Evolutionary conservation across 2,329 filamentous ascomycete genomes (phyloP).

Genomic region (Sordariomycetes sp.): DNA sequence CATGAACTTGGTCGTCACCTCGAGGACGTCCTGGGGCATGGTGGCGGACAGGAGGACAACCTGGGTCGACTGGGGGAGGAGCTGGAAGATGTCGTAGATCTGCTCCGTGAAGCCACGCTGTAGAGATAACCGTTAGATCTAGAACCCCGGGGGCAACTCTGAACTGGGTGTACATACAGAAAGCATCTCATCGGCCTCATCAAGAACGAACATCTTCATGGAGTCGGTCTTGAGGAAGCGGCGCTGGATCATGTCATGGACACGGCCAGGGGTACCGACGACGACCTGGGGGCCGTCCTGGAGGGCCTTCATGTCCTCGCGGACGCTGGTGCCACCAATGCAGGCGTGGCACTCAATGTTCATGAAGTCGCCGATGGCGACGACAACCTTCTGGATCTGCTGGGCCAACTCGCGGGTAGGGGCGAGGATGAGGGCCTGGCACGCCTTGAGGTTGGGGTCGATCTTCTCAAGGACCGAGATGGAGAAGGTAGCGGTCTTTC

Average conservation of each 20-base stretch:
- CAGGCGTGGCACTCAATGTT: slow-evolving; percentile 98
- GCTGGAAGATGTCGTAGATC: slow-evolving; percentile 99
- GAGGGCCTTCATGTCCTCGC: slow-evolving; percentile 97
- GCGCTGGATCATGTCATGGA: slow-evolving; percentile 99
- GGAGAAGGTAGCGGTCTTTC: slow-evolving; percentile 99
- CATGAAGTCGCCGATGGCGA: slow-evolving; percentile 99
- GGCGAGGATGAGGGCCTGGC: slow-evolving; percentile 95
- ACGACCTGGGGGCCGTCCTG: slow-evolving; percentile 94
- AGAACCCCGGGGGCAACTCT: background rate
- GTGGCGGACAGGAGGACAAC: slow-evolving; percentile 96
- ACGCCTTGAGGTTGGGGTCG: slow-evolving; percentile 86
- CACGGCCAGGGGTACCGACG: slow-evolving; percentile 94
- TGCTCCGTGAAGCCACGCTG: slow-evolving; percentile 98
- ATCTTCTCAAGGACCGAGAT: slow-evolving; percentile 99
- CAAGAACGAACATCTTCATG: slow-evolving; percentile 99
- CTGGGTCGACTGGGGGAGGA: slow-evolving; percentile 94
- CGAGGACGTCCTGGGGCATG: slow-evolving; percentile 97
- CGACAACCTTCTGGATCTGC: slow-evolving; percentile 98
- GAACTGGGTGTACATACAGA: slow-evolving; percentile 42
- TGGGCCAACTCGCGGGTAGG: slow-evolving; percentile 97
- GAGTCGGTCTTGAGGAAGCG: slow-evolving; percentile 91
- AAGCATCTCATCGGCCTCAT: slow-evolving; percentile 99
- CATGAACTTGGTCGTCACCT: slow-evolving; percentile 99
- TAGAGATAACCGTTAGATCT: slow-evolving; percentile 6
- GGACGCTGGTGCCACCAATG: slow-evolving; percentile 95